Evolutionary conservation across 768 basidiomycete genomes (phyloP).

Genomic region (Mycena epipterygia): DNA sequence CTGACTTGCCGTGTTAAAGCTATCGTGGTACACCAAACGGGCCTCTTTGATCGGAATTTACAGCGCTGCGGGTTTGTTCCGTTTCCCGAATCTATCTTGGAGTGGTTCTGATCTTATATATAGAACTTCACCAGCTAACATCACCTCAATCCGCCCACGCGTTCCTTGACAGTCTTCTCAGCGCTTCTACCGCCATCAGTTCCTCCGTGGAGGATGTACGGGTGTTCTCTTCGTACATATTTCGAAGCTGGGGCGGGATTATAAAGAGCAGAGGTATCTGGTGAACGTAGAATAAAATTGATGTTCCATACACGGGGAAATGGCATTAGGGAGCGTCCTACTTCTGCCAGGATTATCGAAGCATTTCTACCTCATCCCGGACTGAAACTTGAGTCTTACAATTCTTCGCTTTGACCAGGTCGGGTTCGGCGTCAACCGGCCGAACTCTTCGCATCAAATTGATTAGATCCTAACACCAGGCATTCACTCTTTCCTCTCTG

Average conservation of each 20-base stretch:
- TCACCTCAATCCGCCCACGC: constrained; percentile 76
- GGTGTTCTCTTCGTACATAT: constrained; percentile 71
- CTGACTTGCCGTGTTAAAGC: constrained; percentile 52
- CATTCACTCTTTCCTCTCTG: not conserved
- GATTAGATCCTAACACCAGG: not conserved
- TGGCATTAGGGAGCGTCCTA: no score
- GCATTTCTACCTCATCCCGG: not conserved
- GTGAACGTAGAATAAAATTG: constrained; percentile 33
- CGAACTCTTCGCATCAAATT: not conserved
- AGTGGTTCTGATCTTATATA: constrained; percentile 1
- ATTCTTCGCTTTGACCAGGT: not conserved
- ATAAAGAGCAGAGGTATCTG: constrained; percentile 75
- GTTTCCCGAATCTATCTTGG: not conserved
- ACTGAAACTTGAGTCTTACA: not conserved
- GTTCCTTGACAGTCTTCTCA: constrained; percentile 78
- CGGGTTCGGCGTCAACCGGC: not conserved
- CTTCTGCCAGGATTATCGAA: not conserved
- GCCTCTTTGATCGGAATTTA: constrained; percentile 78
- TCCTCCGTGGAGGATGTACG: constrained; percentile 64
- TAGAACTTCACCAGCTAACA: constrained; percentile 86
- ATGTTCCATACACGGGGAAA: no score
- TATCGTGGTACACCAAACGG: constrained; percentile 80
- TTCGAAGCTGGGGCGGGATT: constrained; percentile 81
- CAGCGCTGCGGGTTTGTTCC: constrained; percentile 71
- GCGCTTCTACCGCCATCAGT: constrained; percentile 59